These are phyloP conservation scores for Solanum tarapatanum DNA, from an alignment of 257 asterid genomes.

Conservation along the genomic window DNA sequence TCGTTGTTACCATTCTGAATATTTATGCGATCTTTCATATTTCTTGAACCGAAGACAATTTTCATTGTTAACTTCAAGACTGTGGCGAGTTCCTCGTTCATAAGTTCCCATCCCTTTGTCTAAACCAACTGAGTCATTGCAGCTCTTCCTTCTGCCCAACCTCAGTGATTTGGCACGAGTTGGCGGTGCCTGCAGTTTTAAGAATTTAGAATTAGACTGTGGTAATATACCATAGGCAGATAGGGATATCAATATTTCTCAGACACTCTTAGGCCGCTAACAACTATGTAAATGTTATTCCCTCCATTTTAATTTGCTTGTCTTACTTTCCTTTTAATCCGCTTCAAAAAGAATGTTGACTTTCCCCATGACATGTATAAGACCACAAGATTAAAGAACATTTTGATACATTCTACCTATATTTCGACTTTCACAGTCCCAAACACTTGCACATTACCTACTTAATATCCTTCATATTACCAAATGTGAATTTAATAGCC, in stretches of 20 bases:
- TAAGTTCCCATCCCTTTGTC: slow-evolving; percentile 6
- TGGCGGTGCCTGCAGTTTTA: slow-evolving; percentile 39
- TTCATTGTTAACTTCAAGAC: slow-evolving; percentile 29
- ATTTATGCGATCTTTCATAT: too few species aligned
- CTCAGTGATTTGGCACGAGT: slow-evolving; percentile 74
- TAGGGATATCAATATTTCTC: background rate
- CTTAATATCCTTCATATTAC: background rate
- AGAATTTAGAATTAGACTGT: background rate
- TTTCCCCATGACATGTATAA: background rate
- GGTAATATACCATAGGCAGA: background rate
- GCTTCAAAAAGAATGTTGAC: background rate
- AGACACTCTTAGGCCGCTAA: background rate
- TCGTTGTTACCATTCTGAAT: too few species aligned
- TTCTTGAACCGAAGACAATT: background rate
- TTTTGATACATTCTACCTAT: background rate
- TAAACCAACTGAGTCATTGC: slow-evolving; percentile 16
- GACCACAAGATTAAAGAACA: background rate
- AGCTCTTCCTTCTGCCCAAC: slow-evolving; percentile 60
- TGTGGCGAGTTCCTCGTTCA: slow-evolving; percentile 18
- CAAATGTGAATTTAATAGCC: background rate
- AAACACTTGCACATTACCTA: background rate
- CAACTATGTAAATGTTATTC: background rate
- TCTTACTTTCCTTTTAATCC: background rate
- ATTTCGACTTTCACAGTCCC: background rate
- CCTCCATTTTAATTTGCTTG: background rate